Evolutionary conservation across 345 rosid genomes (phyloP).

Genomic region (Moricandia arvensis): DNA sequence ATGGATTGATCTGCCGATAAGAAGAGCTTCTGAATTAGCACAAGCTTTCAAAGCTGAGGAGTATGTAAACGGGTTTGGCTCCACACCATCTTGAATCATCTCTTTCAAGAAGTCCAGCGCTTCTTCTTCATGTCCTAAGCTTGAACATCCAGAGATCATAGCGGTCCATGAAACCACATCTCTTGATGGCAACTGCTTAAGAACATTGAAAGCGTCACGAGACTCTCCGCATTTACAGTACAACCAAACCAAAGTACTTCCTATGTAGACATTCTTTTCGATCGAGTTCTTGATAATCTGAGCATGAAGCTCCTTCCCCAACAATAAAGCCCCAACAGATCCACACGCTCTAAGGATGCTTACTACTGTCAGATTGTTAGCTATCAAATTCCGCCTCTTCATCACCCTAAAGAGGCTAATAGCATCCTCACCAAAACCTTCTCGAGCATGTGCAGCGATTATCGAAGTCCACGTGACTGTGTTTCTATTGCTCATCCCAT

Average conservation of each 20-base stretch:
- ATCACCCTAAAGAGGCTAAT: slow-evolving; percentile 66
- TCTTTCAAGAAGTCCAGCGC: slow-evolving; percentile 71
- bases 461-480: slow-evolving; percentile 88
- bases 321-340: slow-evolving; percentile 47
- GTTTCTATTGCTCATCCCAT: slow-evolving; percentile 65
- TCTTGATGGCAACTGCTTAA: slow-evolving; percentile 66
- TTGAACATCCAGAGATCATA: slow-evolving; percentile 76
- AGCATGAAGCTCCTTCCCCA: slow-evolving; percentile 79
- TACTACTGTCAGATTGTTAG: slow-evolving; percentile 65
- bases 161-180: slow-evolving; percentile 96
- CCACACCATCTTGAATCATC: slow-evolving; percentile 85
- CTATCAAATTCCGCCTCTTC: slow-evolving; percentile 61
- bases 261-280: slow-evolving; percentile 54
- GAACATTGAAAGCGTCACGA: slow-evolving; percentile 56
- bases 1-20: slow-evolving; percentile 66
- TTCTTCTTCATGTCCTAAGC: slow-evolving; percentile 70
- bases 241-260: slow-evolving; percentile 81
- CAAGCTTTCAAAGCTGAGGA: slow-evolving; percentile 87
- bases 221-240: slow-evolving; percentile 79
- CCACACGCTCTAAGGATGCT: slow-evolving; percentile 88
- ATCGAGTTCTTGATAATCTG: slow-evolving; percentile 57
- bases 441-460: slow-evolving; percentile 79
- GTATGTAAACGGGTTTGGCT: slow-evolving; percentile 76
- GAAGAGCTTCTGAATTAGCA: slow-evolving; percentile 63
- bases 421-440: slow-evolving; percentile 78